Percentiles rank a stretch among this genome's conserved stretches.
Evolutionary conservation across 352 stramenopile genomes (phyloP).

Genomic region (Phytophthora uliginosa): DNA sequence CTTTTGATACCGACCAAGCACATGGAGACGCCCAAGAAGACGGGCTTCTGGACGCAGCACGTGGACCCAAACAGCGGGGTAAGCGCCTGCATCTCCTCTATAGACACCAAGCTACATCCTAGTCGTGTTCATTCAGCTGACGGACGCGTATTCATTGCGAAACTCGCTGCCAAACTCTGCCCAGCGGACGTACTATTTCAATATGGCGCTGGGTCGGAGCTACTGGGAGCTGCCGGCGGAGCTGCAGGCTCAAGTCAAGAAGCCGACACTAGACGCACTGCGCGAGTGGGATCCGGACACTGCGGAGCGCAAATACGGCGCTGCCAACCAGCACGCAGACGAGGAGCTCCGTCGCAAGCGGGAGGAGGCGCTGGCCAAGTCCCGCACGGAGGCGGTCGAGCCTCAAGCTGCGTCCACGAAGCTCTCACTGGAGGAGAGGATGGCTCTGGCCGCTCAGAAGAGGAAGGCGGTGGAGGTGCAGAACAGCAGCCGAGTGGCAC

Average conservation of each 20-base stretch:
- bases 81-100: slow-evolving; percentile 20
- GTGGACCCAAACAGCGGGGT: slow-evolving; percentile 66
- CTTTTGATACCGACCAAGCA: neutral
- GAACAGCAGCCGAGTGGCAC: slow-evolving; percentile 16
- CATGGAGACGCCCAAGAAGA: slow-evolving; percentile 60
- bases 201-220: slow-evolving; percentile 78
- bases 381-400: slow-evolving; percentile 19
- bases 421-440: slow-evolving; percentile 63
- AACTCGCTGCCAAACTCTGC: slow-evolving; percentile 6
- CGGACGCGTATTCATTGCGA: slow-evolving; percentile 7
- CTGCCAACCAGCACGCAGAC: slow-evolving; percentile 21
- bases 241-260: slow-evolving; percentile 57
- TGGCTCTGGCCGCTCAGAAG: slow-evolving; percentile 68
- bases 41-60: slow-evolving; percentile 83
- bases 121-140: neutral
- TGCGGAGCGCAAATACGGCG: slow-evolving; percentile 48
- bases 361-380: slow-evolving; percentile 56
- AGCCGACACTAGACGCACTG: slow-evolving; percentile 54
- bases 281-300: slow-evolving; percentile 55
- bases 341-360: slow-evolving; percentile 50
- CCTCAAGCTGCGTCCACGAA: slow-evolving; percentile 14
- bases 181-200: slow-evolving; percentile 85
- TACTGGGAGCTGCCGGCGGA: slow-evolving; percentile 79
- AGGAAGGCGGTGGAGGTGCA: slow-evolving; percentile 59
- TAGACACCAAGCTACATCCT: slow-evolving; percentile 3